Evolutionary conservation across 148 eudicot genomes (phyloP), one percentile per base, ranked within the genome.

Genomic region (Suaeda aralocaspica): DNA sequence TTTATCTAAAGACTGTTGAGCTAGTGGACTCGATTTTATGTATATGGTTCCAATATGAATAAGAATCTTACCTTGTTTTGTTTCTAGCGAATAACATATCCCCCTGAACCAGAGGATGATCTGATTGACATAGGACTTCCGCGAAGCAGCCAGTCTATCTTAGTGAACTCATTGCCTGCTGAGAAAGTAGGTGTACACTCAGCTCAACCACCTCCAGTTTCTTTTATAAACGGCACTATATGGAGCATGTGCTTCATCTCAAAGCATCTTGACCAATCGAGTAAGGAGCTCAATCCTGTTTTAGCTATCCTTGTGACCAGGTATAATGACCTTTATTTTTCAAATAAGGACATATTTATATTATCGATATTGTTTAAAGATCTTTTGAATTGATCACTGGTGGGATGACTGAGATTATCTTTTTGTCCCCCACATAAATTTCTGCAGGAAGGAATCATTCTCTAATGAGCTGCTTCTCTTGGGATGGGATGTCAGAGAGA

Each of bases 171-270:
- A 22, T 49, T 77, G 26, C 48, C 76, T 28, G 63, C 52, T 7
- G 72, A 72, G 64, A 51, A 74, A 41, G 29, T 41, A 39, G 72
- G 76, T 42, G 59, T 41, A 30, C 50, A 66, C 29, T 60, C 72
- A 51, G 68, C 55, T 60, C 28, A 53, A 21, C n/a, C 28, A 67
- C 69, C 76, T 18, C 73, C 72, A 39, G 34, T 50, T n/a, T 59
- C 59, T 51, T 55, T 46, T 53, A 68, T 66, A 48, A 56, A 65
- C 77, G 98, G 96, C 72, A 88, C 96, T 60, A 88, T 93, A 76
- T 93, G 98, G 98, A 93, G 98, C 82, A 90, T 90, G 96, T 90
- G 95, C 84, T 93, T 90, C 84, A 83, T 93, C 79, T 88, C 98
- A 59, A 81, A 76, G 75, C 80, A 79, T 79, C 50, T 70, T 44